Percentiles rank a stretch among this genome's conserved stretches.
These are phyloP conservation scores for Neurospora sp. DNA, from an alignment of 495 filamentous ascomycete genomes.

Conservation along the genomic window DNA sequence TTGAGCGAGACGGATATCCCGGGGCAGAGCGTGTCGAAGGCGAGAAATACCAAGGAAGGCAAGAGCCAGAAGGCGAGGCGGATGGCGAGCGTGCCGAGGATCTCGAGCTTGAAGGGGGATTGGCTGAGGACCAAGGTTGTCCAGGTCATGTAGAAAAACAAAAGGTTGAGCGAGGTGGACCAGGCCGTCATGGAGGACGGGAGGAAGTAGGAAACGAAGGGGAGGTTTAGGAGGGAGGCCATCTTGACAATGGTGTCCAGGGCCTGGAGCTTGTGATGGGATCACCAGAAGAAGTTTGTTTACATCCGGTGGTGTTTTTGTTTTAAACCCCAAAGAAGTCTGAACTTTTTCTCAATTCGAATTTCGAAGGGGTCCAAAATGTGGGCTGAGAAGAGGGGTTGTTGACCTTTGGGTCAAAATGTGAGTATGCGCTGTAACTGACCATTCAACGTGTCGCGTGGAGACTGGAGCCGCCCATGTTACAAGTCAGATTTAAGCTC, in stretches of 20 bases:
- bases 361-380: not conserved
- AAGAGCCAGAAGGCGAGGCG: slow-evolving; percentile 64
- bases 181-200: slow-evolving; percentile 46
- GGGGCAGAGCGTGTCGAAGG: slow-evolving; percentile 62
- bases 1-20: slow-evolving; percentile 59
- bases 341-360: not conserved
- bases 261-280: not conserved
- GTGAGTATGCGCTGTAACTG: not conserved
- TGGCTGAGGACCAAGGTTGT: slow-evolving; percentile 71
- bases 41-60: slow-evolving; percentile 62
- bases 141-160: slow-evolving; percentile 92
- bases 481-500: not conserved
- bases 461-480: not conserved
- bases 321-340: not conserved
- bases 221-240: slow-evolving; percentile 59
- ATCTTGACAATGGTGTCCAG: slow-evolving; percentile 25
- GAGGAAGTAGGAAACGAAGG: slow-evolving; percentile 57
- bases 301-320: not conserved
- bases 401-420: not conserved
- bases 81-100: slow-evolving; percentile 55
- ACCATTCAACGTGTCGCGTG: not conserved
- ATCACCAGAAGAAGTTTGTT: not conserved
- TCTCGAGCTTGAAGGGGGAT: slow-evolving; percentile 62
- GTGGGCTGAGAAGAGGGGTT: not conserved
- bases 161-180: slow-evolving; percentile 69